Evolutionary conservation across 2,329 filamentous ascomycete genomes (phyloP).

Genomic region (Gaeumannomyces sp.): DNA sequence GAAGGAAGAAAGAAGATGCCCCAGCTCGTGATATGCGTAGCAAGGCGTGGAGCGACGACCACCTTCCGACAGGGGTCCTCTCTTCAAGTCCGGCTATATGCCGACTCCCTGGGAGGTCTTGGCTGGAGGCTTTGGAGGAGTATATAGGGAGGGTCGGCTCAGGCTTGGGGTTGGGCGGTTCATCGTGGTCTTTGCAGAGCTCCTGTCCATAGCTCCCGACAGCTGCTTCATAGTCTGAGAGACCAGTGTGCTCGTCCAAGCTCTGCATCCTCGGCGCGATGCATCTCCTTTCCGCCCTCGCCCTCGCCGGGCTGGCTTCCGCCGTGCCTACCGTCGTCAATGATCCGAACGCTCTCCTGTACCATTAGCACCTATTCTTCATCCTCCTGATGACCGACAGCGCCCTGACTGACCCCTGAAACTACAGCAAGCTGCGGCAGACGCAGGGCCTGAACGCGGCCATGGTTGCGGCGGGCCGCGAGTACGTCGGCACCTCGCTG

Average conservation of each 20-base stretch:
- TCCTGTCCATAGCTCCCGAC: background rate
- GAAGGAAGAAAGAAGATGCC: background rate
- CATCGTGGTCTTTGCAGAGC: background rate
- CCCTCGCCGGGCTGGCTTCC: background rate
- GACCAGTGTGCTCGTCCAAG: background rate
- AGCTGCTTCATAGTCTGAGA: background rate
- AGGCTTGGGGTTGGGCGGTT: background rate
- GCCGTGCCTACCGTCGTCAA: background rate
- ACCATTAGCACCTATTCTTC: background rate
- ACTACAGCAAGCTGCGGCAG: conserved; percentile 1
- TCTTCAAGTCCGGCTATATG: background rate
- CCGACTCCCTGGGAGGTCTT: background rate
- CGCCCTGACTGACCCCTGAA: background rate
- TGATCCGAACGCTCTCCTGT: background rate
- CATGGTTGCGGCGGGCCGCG: conserved; percentile 21
- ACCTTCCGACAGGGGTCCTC: background rate
- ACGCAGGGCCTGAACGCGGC: conserved; percentile 19
- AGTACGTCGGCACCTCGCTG: conserved; percentile 52
- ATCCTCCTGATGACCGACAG: no score
- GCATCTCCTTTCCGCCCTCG: background rate
- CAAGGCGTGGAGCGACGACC: no score
- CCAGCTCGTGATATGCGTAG: background rate
- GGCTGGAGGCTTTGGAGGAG: background rate
- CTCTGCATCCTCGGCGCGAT: background rate
- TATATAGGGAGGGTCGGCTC: background rate